Evolutionary conservation across 768 basidiomycete species (phyloP), one percentile per base, ranked within the genome.

Genomic region (Amanita brunnescens): DNA sequence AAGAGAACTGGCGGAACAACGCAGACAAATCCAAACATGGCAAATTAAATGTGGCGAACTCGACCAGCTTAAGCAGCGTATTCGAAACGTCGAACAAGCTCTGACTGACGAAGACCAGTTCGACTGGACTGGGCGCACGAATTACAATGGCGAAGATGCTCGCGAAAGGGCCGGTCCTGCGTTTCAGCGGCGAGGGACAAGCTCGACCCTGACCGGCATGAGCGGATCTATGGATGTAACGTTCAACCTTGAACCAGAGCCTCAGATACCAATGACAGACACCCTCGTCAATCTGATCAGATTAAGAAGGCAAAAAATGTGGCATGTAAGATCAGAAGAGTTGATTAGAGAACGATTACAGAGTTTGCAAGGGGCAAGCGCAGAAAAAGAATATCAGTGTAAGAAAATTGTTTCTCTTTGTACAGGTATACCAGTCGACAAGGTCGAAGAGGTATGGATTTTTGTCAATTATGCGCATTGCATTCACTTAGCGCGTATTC

Each of bases 381-480:
- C 86, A 14, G 91, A 92, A 68, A 91, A 87, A 68, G 89, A 93
- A 62, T 85, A 87, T 59, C 85, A 92, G 66, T 95, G 90, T 70
- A 85, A 88, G 69, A 93, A 83, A 69, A 84, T 98, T 54, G 85
- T 99, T 21, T 83, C 91, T 12, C 70, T 93, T 37, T 94, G 91
- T 64, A 88, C 91, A 3, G 87, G 88, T 18, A 83, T 93, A 42
- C 80, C 87, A 2, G 75, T 88, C 40, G 91, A 95, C 59, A 83
- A 85, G 65, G 87, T 98, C 47, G 95, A 96, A 64, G 83, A 83
- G 62, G 93, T 94, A 64, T 75, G 2, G 37, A 26, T 18, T 24
- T 55, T 50, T 2, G 24, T 35, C 51, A 40, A 51, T 33, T 52
- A 53, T 54, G 45, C 43, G 51, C 54, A 41, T 47, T 49, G 13